phyloP scores from a whole-genome alignment of 495 filamentous ascomycete species.

The Penicillium dipodomyicola region DNA sequence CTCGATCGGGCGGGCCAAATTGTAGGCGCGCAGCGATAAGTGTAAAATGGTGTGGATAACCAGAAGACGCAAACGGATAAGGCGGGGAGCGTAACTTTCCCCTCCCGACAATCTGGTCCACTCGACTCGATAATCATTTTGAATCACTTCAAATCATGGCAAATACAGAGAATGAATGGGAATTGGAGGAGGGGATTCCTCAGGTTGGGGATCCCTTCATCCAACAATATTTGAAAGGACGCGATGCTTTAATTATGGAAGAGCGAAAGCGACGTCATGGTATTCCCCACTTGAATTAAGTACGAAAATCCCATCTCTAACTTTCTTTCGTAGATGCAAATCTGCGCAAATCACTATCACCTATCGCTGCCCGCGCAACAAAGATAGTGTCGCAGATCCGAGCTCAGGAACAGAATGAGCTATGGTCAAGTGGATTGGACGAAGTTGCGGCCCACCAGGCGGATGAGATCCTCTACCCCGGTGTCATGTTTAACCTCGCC shows the following conservation, averaged over 20 bases:
- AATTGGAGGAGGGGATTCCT: conserved; percentile 50
- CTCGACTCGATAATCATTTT: background rate
- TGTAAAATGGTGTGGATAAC: too few relatives aligned
- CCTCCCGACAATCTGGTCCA: background rate
- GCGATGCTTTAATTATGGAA: conserved; percentile 72
- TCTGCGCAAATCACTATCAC: conserved; percentile 62
- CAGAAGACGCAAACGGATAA: conserved; percentile 3
- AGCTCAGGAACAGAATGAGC: conserved; percentile 64
- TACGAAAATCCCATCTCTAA: background rate
- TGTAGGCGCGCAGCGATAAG: too few relatives aligned
- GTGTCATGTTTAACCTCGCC: conserved; percentile 84
- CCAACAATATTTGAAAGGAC: conserved; percentile 70
- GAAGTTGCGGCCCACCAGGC: conserved; percentile 55
- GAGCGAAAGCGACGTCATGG: conserved; percentile 83
- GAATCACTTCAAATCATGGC: conserved; percentile 18
- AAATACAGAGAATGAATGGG: conserved; percentile 40
- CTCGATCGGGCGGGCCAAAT: too few relatives aligned
- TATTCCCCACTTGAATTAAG: conserved; percentile 30
- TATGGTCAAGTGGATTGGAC: conserved; percentile 71
- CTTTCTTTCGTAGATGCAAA: conserved; percentile 30
- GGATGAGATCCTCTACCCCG: conserved; percentile 63
- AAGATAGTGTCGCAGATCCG: conserved; percentile 76
- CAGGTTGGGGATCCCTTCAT: conserved; percentile 69
- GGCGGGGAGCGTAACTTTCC: conserved; percentile 9
- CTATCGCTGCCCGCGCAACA: conserved; percentile 70